These are phyloP conservation scores for Sarocladiaceae sp. DNA, from an alignment of 2,329 filamentous ascomycete species.

Conservation along the genomic window DNA sequence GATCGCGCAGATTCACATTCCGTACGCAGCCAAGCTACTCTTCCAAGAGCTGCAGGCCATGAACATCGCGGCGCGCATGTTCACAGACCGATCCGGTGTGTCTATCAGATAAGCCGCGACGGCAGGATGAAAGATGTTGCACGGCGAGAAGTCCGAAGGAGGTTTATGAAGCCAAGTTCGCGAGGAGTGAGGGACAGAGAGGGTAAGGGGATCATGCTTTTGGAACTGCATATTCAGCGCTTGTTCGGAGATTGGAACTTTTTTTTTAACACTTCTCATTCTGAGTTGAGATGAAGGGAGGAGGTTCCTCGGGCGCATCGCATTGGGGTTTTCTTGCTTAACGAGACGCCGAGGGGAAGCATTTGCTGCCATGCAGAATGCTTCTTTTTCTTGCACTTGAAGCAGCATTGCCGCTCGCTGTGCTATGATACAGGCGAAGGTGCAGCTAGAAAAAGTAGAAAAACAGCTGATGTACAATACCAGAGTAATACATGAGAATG, in stretches of 20 bases:
- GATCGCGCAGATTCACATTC: constrained; percentile 96
- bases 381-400: too few relatives aligned
- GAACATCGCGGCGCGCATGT: constrained; percentile 98
- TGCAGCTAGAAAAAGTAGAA: constrained; percentile 4
- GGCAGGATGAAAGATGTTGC: not conserved
- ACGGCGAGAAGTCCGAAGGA: not conserved
- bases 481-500: constrained; percentile 8
- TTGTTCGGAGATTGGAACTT: constrained; percentile 8
- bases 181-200: not conserved
- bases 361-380: not conserved
- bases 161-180: not conserved
- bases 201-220: not conserved
- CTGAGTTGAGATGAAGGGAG: not conserved
- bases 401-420: too few relatives aligned
- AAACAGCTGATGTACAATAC: constrained; percentile 5
- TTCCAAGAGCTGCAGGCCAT: constrained; percentile 98
- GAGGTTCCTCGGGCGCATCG: not conserved
- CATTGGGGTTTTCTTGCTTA: constrained; percentile 2
- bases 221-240: constrained; percentile 7
- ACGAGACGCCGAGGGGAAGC: not conserved
- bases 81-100: constrained; percentile 76
- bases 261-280: too few relatives aligned
- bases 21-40: constrained; percentile 93
- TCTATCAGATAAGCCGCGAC: constrained; percentile 50
- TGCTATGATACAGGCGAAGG: too few relatives aligned